phyloP scores from a whole-genome alignment of 176 grass and related monocot genomes.

The Lolium perenne region DNA sequence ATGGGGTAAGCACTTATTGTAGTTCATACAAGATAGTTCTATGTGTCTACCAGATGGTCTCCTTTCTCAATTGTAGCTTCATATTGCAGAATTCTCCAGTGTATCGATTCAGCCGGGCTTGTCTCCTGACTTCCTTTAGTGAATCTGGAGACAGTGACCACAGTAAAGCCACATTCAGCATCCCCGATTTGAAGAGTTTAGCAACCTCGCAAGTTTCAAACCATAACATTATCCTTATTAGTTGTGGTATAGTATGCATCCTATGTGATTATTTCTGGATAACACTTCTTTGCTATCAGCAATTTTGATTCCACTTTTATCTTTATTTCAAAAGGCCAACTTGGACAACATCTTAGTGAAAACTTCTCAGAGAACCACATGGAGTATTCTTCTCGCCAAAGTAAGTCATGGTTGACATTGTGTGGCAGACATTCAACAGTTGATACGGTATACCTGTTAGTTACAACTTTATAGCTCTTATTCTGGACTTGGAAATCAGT shows the following conservation, averaged over 20 bases:
- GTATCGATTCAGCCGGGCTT: constrained; percentile 1
- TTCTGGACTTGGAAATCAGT: constrained; percentile 2
- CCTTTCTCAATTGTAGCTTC: constrained; percentile 32
- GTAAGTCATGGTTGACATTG: constrained; percentile 40
- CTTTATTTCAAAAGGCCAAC: background rate
- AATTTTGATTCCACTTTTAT: background rate
- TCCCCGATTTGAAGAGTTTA: constrained; percentile 1
- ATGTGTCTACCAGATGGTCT: background rate
- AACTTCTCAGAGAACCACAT: constrained; percentile 25
- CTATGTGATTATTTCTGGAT: background rate
- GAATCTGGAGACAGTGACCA: background rate
- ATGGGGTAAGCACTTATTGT: constrained; percentile 55
- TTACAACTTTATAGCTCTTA: background rate
- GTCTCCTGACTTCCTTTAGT: background rate
- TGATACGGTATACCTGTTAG: background rate
- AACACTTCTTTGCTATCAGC: background rate
- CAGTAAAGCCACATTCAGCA: constrained; percentile 6
- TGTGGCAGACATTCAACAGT: constrained; percentile 6
- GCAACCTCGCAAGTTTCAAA: background rate
- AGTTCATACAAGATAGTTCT: background rate
- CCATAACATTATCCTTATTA: constrained; percentile 4
- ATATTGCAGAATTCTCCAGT: constrained; percentile 9
- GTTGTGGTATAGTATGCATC: background rate
- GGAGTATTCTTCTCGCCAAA: constrained; percentile 40
- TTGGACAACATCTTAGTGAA: constrained; percentile 36